Evolutionary conservation across 768 basidiomycete genomes (phyloP).

Genomic region (Cystoderma amianthinum): DNA sequence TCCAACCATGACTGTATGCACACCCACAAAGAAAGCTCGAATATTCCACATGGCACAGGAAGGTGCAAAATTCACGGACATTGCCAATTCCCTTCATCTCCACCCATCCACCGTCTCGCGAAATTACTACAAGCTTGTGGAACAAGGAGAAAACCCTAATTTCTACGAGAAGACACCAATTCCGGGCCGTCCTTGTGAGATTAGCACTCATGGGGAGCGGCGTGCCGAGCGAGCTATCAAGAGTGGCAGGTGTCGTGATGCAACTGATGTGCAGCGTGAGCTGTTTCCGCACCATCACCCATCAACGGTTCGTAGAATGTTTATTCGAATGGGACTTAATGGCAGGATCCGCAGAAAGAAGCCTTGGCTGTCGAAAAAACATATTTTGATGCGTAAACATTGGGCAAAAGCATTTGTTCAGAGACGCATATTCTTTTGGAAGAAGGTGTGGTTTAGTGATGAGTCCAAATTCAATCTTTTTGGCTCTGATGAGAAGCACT

Average conservation of each 20-base stretch:
- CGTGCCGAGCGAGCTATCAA: neutral
- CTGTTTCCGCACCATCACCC: neutral
- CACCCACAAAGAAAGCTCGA: neutral
- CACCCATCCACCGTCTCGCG: neutral
- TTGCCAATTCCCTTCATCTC: neutral
- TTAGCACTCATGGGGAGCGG: neutral
- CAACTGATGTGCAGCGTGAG: neutral
- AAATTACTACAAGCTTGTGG: neutral
- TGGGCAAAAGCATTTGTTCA: slow-evolving; percentile 8
- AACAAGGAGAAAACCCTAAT: neutral
- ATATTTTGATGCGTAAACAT: neutral
- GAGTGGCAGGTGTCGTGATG: neutral
- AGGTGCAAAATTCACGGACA: neutral
- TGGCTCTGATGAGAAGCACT: slow-evolving; percentile 19
- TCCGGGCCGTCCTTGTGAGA: neutral
- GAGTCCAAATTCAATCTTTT: slow-evolving; percentile 22
- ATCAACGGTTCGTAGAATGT: neutral
- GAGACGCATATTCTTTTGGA: slow-evolving; percentile 19
- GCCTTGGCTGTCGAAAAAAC: slow-evolving; percentile 3
- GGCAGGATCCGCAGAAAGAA: slow-evolving; percentile 3
- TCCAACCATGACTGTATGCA: too few relatives aligned
- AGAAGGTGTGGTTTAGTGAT: slow-evolving; percentile 17
- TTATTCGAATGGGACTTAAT: slow-evolving; percentile 1
- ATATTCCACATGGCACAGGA: neutral
- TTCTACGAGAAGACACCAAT: neutral